These are phyloP conservation scores for Salix udensis DNA, from an alignment of 345 rosid species.

Conservation along the genomic window DNA sequence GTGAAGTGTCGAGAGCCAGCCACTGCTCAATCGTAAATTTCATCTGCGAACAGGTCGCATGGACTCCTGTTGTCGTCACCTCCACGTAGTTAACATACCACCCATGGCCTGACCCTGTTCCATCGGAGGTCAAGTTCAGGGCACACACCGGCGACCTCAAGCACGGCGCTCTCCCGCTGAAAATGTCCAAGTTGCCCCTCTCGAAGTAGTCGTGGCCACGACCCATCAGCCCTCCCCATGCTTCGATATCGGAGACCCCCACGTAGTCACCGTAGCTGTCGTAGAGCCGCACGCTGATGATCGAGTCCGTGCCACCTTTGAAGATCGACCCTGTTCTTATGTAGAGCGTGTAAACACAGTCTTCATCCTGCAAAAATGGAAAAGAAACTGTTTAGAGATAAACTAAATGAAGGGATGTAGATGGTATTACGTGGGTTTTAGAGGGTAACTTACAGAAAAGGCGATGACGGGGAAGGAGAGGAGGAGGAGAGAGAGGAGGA, in stretches of 20 bases:
- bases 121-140: slow-evolving; percentile 71
- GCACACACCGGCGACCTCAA: slow-evolving; percentile 54
- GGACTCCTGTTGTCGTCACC: slow-evolving; percentile 59
- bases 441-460: slow-evolving; percentile 20
- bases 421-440: neutral
- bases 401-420: neutral
- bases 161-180: slow-evolving; percentile 71
- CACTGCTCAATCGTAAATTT: slow-evolving; percentile 80
- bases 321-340: slow-evolving; percentile 70
- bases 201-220: slow-evolving; percentile 70
- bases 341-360: slow-evolving; percentile 57
- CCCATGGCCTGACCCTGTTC: slow-evolving; percentile 65
- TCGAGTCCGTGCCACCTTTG: slow-evolving; percentile 81
- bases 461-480: slow-evolving; percentile 17
- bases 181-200: slow-evolving; percentile 84
- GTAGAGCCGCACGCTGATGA: slow-evolving; percentile 49
- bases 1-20: slow-evolving; percentile 64
- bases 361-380: slow-evolving; percentile 36
- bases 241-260: slow-evolving; percentile 44
- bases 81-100: slow-evolving; percentile 93
- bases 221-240: slow-evolving; percentile 92
- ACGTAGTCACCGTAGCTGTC: slow-evolving; percentile 41
- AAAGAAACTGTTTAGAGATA: neutral
- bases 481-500: slow-evolving; percentile 11
- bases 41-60: slow-evolving; percentile 46